Conservation (phyloP, 352 stramenopile species). For the Halophytophthora polymorphica region DNA sequence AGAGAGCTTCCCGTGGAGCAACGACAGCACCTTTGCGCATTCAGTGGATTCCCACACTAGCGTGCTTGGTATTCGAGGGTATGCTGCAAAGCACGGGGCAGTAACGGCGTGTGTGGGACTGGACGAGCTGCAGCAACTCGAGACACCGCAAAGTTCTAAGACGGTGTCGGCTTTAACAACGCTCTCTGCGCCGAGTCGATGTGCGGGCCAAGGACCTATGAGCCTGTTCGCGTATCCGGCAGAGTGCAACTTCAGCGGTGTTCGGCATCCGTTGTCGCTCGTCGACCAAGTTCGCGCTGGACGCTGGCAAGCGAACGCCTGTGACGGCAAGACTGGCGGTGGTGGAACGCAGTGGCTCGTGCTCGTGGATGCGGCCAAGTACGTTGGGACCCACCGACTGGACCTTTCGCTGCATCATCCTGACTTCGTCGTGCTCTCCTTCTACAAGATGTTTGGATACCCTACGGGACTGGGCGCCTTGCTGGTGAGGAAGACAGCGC, state of each 20-base stretch:
- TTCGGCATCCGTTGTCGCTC: constrained; percentile 42
- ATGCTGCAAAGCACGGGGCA: constrained; percentile 29
- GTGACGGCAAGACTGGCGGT: neutral
- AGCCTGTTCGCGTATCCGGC: constrained; percentile 69
- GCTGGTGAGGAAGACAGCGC: constrained; percentile 37
- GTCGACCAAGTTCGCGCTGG: constrained; percentile 32
- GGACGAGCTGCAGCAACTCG: constrained; percentile 35
- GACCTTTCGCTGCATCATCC: constrained; percentile 43
- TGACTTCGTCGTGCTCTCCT: constrained; percentile 75
- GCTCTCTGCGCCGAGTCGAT: neutral
- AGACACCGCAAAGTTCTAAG: constrained; percentile 1
- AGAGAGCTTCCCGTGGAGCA: constrained; percentile 74
- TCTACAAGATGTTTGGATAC: constrained; percentile 85
- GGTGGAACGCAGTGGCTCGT: constrained; percentile 47
- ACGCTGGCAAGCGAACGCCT: constrained; percentile 12
- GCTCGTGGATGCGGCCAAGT: constrained; percentile 72
- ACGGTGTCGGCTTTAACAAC: neutral
- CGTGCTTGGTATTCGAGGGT: constrained; percentile 59
- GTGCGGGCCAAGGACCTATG: constrained; percentile 5
- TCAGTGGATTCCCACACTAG: constrained; percentile 72
- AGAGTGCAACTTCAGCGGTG: constrained; percentile 79
- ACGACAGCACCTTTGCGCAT: constrained; percentile 50
- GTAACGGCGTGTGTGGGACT: constrained; percentile 30
- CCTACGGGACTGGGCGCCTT: constrained; percentile 64
- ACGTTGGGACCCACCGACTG: constrained; percentile 48